Percentiles rank a stretch among this genome's conserved stretches.
Evolutionary conservation across 331 rosid genomes (phyloP).

Genomic region (Quercus phellos): DNA sequence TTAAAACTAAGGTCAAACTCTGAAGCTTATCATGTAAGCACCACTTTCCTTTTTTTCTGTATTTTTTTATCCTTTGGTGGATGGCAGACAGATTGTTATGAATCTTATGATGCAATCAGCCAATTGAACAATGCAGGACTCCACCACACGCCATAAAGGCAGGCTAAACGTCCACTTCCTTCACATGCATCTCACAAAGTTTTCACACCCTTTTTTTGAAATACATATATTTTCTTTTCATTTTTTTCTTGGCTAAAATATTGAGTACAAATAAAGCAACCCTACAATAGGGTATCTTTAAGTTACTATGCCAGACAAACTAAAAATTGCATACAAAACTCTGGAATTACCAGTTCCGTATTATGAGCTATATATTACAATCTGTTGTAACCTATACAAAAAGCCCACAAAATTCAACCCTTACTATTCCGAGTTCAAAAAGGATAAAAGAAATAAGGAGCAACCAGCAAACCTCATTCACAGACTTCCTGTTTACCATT

Average conservation of each 20-base stretch:
- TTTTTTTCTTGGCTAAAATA: background rate
- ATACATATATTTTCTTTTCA: background rate
- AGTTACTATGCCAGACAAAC: conserved; percentile 26
- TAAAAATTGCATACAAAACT: conserved; percentile 45
- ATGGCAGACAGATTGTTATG: background rate
- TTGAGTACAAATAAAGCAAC: conserved; percentile 1
- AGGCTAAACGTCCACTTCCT: background rate
- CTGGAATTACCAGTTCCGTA: conserved; percentile 46
- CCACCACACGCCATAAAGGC: background rate
- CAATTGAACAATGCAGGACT: background rate
- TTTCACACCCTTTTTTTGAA: background rate
- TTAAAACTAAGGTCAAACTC: no score
- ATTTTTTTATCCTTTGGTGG: background rate
- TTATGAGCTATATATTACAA: conserved; percentile 65
- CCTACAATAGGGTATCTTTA: background rate
- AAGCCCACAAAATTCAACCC: conserved; percentile 49
- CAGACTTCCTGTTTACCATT: conserved; percentile 32
- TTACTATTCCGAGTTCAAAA: conserved; percentile 44
- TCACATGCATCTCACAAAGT: background rate
- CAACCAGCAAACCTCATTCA: conserved; percentile 63
- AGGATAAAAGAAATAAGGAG: conserved; percentile 38
- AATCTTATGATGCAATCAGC: background rate
- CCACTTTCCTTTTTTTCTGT: background rate
- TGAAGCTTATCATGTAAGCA: no score
- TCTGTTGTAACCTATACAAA: conserved; percentile 70